A percentile compares a stretch with the other conserved stretches of the same genome.
Conservation (phyloP, 1,139 yeast genomes). For the Barnettozyma hawaiiensis region DNA sequence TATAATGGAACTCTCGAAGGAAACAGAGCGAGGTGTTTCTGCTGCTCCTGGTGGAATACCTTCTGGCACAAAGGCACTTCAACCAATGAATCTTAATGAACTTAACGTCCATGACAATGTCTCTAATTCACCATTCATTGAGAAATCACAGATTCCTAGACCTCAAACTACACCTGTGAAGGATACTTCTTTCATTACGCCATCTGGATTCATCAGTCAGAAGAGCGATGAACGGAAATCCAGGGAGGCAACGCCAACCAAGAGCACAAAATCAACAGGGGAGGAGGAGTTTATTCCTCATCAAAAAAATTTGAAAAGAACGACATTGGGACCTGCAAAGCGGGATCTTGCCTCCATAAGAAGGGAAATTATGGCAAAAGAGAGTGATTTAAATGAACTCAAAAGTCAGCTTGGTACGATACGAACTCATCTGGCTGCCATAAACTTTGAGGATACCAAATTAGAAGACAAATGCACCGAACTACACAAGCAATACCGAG, state of each 20-base stretch:
- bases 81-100: neutral
- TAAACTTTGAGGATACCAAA: constrained; percentile 34
- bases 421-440: constrained; percentile 36
- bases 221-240: neutral
- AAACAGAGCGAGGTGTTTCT: neutral
- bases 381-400: constrained; percentile 24
- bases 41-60: neutral
- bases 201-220: constrained; percentile 15
- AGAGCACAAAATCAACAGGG: neutral
- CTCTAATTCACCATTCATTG: constrained; percentile 4
- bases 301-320: neutral
- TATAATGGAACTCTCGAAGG: neutral
- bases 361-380: constrained; percentile 5
- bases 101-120: neutral
- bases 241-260: constrained; percentile 2
- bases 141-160: constrained; percentile 20
- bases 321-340: neutral
- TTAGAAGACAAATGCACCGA: constrained; percentile 16
- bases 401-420: constrained; percentile 29
- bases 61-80: neutral
- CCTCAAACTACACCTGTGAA: constrained; percentile 19
- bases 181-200: constrained; percentile 12
- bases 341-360: constrained; percentile 1
- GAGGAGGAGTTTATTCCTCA: neutral
- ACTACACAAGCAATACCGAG: constrained; percentile 26